These are phyloP conservation scores for Zhuliangozyma parablackwelliae DNA, from an alignment of 1,139 yeast species.

Conservation along the genomic window DNA sequence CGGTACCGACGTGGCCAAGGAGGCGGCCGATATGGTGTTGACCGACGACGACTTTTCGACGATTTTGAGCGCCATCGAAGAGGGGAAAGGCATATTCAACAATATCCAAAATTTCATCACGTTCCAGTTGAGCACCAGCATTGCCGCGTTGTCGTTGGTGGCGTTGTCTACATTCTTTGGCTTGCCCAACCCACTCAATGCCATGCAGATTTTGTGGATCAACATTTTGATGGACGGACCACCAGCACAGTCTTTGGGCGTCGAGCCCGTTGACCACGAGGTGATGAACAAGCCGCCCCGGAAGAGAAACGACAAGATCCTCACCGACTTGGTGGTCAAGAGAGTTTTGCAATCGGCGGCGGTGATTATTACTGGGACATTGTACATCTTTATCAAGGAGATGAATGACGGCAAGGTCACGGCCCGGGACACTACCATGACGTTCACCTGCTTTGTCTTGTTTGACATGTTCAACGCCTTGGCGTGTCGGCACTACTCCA, in stretches of 20 bases:
- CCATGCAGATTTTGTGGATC: constrained; percentile 98
- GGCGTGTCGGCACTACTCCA: constrained; percentile 82
- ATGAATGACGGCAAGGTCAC: constrained; percentile 80
- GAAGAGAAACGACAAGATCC: constrained; percentile 73
- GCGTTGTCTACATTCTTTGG: constrained; percentile 84
- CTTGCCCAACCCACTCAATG: constrained; percentile 92
- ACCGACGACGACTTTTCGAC: constrained; percentile 96
- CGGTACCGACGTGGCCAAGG: constrained; percentile 98
- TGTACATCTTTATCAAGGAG: constrained; percentile 78
- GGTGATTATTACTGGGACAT: constrained; percentile 72
- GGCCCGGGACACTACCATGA: constrained; percentile 97
- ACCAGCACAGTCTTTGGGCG: constrained; percentile 96
- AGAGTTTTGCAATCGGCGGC: constrained; percentile 73
- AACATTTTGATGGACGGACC: constrained; percentile 98
- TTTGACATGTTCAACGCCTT: constrained; percentile 96
- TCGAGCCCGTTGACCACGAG: constrained; percentile 93
- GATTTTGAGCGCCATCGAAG: constrained; percentile 86
- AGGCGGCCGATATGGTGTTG: constrained; percentile 95
- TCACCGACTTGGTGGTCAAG: constrained; percentile 62
- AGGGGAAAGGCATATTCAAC: constrained; percentile 93
- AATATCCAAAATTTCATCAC: constrained; percentile 92
- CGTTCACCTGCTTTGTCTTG: constrained; percentile 91
- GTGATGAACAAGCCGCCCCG: constrained; percentile 96
- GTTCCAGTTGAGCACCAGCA: constrained; percentile 90
- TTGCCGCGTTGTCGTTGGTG: constrained; percentile 87